These are phyloP conservation scores for Ganoderma sinense DNA, from an alignment of 1,284 basidiomycete genomes.

Conservation along the genomic window DNA sequence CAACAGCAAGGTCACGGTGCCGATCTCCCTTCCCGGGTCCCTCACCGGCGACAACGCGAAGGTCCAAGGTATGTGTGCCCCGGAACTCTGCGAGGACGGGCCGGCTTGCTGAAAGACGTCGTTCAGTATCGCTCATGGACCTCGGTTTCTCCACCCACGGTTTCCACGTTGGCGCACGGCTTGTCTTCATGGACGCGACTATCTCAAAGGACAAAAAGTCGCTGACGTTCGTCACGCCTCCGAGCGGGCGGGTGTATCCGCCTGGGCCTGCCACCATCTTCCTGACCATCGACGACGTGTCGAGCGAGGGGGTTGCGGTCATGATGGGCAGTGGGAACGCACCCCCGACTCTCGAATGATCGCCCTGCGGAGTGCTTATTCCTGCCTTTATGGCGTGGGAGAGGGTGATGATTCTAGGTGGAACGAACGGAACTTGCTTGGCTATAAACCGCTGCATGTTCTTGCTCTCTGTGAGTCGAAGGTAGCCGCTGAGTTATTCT, in stretches of 20 bases:
- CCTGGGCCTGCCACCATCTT: constrained; percentile 58
- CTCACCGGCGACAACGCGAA: constrained; percentile 35
- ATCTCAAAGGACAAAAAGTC: constrained; percentile 44
- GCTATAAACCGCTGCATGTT: too few species aligned
- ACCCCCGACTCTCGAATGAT: constrained; percentile 28
- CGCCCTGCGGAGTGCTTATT: background rate
- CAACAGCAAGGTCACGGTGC: constrained; percentile 46
- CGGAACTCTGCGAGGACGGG: background rate
- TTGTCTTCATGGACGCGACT: constrained; percentile 53
- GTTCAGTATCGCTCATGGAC: constrained; percentile 51
- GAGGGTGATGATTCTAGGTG: background rate
- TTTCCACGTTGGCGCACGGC: constrained; percentile 52
- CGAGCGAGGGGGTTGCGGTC: constrained; percentile 50
- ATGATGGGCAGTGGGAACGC: constrained; percentile 51
- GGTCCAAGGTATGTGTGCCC: constrained; percentile 42
- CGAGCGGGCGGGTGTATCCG: constrained; percentile 54
- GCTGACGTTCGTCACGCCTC: constrained; percentile 51
- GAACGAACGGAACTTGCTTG: background rate
- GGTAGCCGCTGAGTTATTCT: constrained; percentile 12
- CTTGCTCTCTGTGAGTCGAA: constrained; percentile 1
- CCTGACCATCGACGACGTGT: constrained; percentile 56
- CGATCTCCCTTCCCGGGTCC: constrained; percentile 41
- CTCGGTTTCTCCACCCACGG: constrained; percentile 57
- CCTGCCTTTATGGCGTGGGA: background rate
- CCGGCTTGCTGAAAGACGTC: background rate